These are phyloP conservation scores for Gaeumannomyces sp. DNA, from an alignment of 2,329 filamentous ascomycete genomes.

Conservation along the genomic window DNA sequence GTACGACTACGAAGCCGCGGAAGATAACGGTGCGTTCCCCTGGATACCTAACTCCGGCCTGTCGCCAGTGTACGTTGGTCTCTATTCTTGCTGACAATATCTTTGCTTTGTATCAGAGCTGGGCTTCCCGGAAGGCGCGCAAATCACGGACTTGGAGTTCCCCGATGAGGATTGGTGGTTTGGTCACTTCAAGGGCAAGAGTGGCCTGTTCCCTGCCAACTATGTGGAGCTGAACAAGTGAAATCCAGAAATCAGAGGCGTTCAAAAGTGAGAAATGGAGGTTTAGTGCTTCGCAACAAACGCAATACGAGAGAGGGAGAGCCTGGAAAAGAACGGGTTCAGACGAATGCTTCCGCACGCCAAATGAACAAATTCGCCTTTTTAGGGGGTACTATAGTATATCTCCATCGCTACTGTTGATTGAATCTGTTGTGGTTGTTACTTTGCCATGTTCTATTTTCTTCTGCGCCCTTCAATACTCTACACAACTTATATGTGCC, in stretches of 20 bases:
- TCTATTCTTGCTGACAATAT: constrained; percentile 28
- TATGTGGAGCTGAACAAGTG: constrained; percentile 53
- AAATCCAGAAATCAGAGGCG: not conserved
- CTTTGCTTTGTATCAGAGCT: constrained; percentile 37
- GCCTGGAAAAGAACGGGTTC: not conserved
- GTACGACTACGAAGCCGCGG: constrained; percentile 95
- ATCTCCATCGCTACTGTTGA: not conserved
- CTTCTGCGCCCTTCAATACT: not conserved
- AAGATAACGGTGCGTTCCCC: constrained; percentile 67
- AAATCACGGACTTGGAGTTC: constrained; percentile 79
- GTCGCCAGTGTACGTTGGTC: not conserved
- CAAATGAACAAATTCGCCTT: not conserved
- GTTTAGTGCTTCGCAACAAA: not conserved
- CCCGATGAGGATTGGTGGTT: constrained; percentile 99
- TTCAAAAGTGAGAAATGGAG: not conserved
- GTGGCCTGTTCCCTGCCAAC: constrained; percentile 77
- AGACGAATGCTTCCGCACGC: not conserved
- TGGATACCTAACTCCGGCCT: not conserved
- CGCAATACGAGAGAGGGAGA: not conserved
- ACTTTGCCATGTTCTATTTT: not conserved
- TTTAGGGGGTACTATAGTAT: not conserved
- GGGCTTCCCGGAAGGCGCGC: constrained; percentile 86
- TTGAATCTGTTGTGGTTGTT: not conserved
- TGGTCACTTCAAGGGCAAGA: constrained; percentile 71
- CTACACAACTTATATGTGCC: not conserved